Base-by-base conservation (phyloP, 2,329 filamentous ascomycete genomes). In the Drechslerella stenobrocha region DNA sequence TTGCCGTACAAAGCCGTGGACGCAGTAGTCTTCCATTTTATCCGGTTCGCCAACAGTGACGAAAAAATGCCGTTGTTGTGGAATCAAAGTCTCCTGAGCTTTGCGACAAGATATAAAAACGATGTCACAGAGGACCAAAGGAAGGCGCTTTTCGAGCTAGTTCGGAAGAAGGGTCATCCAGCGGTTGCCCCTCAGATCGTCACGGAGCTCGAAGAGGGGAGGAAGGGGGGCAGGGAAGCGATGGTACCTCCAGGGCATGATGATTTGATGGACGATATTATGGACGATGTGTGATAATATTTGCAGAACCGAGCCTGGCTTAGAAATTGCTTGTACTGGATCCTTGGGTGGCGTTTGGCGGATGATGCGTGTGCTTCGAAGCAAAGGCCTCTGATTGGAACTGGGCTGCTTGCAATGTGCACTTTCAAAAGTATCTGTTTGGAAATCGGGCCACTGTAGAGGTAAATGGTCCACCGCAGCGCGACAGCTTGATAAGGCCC, bases 91-190 rank as follows among this genome's bases (percentile, higher is more conserved):
- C 80, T 98, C 26, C 79, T 98, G 56, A 87, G 89, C 1, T 98
- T 98, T 78, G 90, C 93, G 23, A 88, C 96, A 78, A 82, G 92
- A 59, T 98, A 97, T 78, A 86, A 90, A 74, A 95, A 96, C 72
- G 92, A 97, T 76, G 92, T 96, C 72, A 96, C 90, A 1, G 91
- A 96, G 76, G 91, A 96, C 72, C 91, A 96, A 79, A 82, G 91
- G 72, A 92, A 98, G 78, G 89, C 90, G 0, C 78, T 98, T 51
- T 79, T 98, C 3, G 93, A 98, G 78, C 78, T 98, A 65, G 79
- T 98, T 15, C 80, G 96, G 42, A 86, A 85, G 2, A 85, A 92
- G 69, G 91, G 91, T 0, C 93, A 98, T 78, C 85, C 86, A 69
- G 84, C 87, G 66, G 96, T 98, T 70, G 90, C 90, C 0, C 90